Base-by-base conservation (phyloP, 2,329 filamentous ascomycete species). In the Rhynchosporium secalis region DNA sequence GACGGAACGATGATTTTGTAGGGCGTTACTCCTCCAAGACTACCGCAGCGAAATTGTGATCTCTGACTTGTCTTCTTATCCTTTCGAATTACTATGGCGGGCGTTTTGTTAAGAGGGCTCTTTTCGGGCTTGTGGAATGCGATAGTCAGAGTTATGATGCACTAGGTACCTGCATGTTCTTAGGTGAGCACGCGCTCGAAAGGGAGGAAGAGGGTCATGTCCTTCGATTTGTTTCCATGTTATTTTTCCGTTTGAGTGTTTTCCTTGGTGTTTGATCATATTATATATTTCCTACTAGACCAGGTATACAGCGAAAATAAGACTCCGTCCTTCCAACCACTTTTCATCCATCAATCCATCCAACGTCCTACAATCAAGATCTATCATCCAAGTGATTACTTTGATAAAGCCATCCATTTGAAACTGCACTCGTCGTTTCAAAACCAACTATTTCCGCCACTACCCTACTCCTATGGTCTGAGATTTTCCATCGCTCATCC, bases 301-400 rank as follows among this genome's bases (percentile, higher is more conserved):
- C 9, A 48, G 46, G 15, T 46, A 33, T n/a, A 9, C 40, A 45
- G 54, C 28, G 31, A 33, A 56, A 46, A 56, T 26, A 56, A 33
- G 45, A 56, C 54, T 45, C 54, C 40, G 43, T 46, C 41, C 54
- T 45, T 46, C 52, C 52, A 45, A 43, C 38, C 40, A 45, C 20
- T 20, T 20, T 36, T 36, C 54, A 56, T 46, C 41, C 54, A 56
- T 46, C 52, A 38, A 45, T 56, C 38, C 40, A 45, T 56, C 38
- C 52, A 56, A 43, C 26, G 26, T 43, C 10, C 52, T 29, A 45
- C 15, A 45, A n/a, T 20, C 43, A 45, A 36, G 33, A 45, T 45
- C 9, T 13, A 9, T 56, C 26, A 36, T 45, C 41, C 54, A 20
- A 33, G 2, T 33, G 20, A 15, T 33, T 29, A 54, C 33, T 40